These are phyloP conservation scores for Penicillium janthinellum DNA, from an alignment of 2,329 filamentous ascomycete species.

Conservation along the genomic window DNA sequence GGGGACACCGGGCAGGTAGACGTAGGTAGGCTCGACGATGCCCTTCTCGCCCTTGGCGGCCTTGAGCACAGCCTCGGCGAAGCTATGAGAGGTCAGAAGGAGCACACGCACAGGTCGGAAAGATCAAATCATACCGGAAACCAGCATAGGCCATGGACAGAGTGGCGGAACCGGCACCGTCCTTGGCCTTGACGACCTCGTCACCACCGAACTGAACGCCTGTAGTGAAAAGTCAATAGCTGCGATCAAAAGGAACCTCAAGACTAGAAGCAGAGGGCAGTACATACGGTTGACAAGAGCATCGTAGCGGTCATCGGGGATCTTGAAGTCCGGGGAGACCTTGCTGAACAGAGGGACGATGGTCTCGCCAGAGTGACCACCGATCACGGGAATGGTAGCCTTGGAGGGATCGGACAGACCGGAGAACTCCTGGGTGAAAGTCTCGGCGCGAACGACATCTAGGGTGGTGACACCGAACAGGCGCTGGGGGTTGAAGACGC, in stretches of 20 bases:
- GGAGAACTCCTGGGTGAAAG: slow-evolving; percentile 83
- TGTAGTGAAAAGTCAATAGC: slow-evolving; percentile 29
- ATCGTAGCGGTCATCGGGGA: slow-evolving; percentile 88
- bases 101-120: slow-evolving; percentile 8
- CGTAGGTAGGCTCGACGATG: slow-evolving; percentile 90
- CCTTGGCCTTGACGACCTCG: slow-evolving; percentile 93
- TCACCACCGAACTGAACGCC: slow-evolving; percentile 96
- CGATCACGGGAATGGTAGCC: slow-evolving; percentile 86
- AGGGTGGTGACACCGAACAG: slow-evolving; percentile 98
- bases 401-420: slow-evolving; percentile 82
- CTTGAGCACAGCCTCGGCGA: slow-evolving; percentile 91
- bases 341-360: slow-evolving; percentile 98
- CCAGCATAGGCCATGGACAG: slow-evolving; percentile 96
- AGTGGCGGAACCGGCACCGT: slow-evolving; percentile 85
- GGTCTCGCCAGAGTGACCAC: slow-evolving; percentile 96
- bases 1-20: slow-evolving; percentile 88
- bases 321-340: slow-evolving; percentile 74
- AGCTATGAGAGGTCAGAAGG: slow-evolving; percentile 55
- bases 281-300: slow-evolving; percentile 78
- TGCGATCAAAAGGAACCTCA: neutral
- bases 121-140: slow-evolving; percentile 66
- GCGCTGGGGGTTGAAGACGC: slow-evolving; percentile 91
- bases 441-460: slow-evolving; percentile 97
- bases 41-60: slow-evolving; percentile 87
- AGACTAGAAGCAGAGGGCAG: neutral